These are phyloP conservation scores for Tremella mesenterica DNA, from an alignment of 768 basidiomycete genomes.

Conservation along the genomic window DNA sequence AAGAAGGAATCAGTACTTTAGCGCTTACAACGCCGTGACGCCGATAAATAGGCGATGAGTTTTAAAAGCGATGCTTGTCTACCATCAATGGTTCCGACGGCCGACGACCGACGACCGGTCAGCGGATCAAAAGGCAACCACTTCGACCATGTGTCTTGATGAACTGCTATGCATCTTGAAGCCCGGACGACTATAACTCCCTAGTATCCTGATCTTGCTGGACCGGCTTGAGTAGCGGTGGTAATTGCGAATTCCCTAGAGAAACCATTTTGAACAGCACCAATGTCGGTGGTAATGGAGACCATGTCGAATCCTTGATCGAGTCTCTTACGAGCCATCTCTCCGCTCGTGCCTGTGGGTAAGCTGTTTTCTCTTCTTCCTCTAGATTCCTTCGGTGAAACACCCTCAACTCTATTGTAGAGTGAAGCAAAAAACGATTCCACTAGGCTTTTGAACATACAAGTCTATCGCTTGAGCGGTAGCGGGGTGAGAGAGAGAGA, in stretches of 20 bases:
- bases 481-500: background rate
- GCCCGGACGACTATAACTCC: background rate
- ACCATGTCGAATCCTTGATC: slow-evolving; percentile 42
- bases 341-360: slow-evolving; percentile 23
- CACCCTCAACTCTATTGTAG: too few relatives aligned
- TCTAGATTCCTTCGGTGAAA: too few relatives aligned
- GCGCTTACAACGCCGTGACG: too few relatives aligned
- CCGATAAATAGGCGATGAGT: too few relatives aligned
- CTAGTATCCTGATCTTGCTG: slow-evolving; percentile 14
- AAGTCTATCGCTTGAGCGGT: background rate
- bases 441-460: background rate
- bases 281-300: slow-evolving; percentile 30
- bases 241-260: slow-evolving; percentile 15
- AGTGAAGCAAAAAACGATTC: background rate
- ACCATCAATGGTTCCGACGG: too few relatives aligned
- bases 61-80: too few relatives aligned
- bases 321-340: slow-evolving; percentile 25
- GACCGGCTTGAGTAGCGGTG: slow-evolving; percentile 8
- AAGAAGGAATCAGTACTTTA: too few relatives aligned
- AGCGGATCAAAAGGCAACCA: too few relatives aligned
- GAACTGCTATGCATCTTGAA: background rate
- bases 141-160: too few relatives aligned
- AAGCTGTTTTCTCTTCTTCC: background rate
- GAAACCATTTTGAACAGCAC: slow-evolving; percentile 13
- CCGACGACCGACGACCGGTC: too few relatives aligned